Base-by-base conservation (phyloP, 2,329 filamentous ascomycete genomes). In the Dactylonectria estremocensis region DNA sequence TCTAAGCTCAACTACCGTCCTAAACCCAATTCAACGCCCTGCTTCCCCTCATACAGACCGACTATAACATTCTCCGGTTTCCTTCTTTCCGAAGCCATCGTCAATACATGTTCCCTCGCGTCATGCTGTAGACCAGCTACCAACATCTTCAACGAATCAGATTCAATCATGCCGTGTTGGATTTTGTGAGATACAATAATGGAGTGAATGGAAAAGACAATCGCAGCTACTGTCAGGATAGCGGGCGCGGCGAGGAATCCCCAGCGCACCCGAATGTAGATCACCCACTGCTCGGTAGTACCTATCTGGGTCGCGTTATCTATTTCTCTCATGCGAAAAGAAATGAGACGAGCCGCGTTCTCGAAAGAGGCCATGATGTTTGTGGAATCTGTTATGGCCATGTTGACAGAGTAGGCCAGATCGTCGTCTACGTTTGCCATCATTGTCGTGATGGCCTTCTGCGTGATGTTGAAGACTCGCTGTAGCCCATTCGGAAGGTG, bases 261-360 rank as follows among this genome's bases (percentile, higher is more conserved):
- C 53, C 53, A 64, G 3, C 45, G 61, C 5, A 64, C 61, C 3
- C 46, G 33, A 11, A 52, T 52, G 33, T 64, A 64, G 22, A 58
- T 31, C 4, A 58, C 45, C 53, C 61, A 58, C 13, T 58, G 35
- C 5, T 46, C 1, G 2, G 31, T 16, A 1, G 14, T 3, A 5
- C 61, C 61, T 14, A 50, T 5, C 14, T 43, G 31, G 1, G 2
- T 2, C 16, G 10, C n/a, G 2, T n/a, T n/a, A 5, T 64, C 10
- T 0, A 43, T 45, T 20, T 58, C 61, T 7, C 61, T 45, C 53
- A 64, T 64, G 7, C 55, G 43, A n/a, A 43, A 58, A 3, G 53
- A 64, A 24, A 58, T 31, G 1, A 62, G 60, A 22, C 20, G 60
- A 9, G 52, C 40, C 2, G 43, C 43, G 6, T n/a, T 46, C 5